Percentiles rank a stretch among this genome's conserved stretches.
Conservation (phyloP, 169 alveolate genomes). For the Blepharisma undulans region DNA sequence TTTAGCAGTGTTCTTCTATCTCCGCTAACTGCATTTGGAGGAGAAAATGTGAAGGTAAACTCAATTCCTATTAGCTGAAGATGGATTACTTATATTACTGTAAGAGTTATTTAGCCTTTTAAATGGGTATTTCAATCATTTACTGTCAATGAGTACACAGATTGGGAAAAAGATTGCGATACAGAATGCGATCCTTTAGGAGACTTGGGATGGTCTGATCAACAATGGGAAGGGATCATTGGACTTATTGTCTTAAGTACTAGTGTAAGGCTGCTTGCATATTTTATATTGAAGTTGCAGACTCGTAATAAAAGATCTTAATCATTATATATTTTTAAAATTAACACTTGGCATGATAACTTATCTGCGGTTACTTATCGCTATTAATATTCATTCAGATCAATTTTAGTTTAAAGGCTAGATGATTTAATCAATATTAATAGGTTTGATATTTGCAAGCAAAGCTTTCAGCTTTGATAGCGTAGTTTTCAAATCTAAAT, state of each 20-base stretch:
- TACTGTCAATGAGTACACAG: slow-evolving; percentile 20
- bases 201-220: neutral
- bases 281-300: neutral
- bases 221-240: neutral
- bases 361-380: no score
- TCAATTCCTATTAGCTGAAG: neutral
- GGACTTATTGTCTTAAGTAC: neutral
- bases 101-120: neutral
- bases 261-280: neutral
- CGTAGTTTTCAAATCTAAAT: no score
- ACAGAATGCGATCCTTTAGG: neutral
- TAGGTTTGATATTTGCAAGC: no score
- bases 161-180: neutral
- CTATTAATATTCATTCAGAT: no score
- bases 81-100: neutral
- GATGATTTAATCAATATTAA: no score
- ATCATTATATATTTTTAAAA: neutral
- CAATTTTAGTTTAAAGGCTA: no score
- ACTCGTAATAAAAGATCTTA: neutral
- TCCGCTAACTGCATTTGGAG: neutral
- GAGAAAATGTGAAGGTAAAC: neutral
- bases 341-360: no score
- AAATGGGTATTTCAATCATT: neutral
- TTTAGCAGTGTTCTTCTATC: neutral
- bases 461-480: no score